These are phyloP conservation scores for Didymella pinodella DNA, from an alignment of 2,329 filamentous ascomycete genomes.

Conservation along the genomic window DNA sequence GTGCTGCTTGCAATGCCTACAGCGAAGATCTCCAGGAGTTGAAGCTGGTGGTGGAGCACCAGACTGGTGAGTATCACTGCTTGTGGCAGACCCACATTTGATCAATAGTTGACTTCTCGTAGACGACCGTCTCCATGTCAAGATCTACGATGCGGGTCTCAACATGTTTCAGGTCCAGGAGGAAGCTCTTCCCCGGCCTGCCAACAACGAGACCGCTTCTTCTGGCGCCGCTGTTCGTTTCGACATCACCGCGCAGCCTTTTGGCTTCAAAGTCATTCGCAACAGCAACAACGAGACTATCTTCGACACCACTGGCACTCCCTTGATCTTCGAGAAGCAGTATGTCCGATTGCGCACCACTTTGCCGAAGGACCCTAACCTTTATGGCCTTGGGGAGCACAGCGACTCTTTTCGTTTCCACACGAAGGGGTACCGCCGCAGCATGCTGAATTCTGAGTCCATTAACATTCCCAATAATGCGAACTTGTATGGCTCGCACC, in stretches of 20 bases:
- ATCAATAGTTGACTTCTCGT: slow-evolving; percentile 12
- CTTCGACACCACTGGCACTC: slow-evolving; percentile 73
- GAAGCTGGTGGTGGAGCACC: slow-evolving; percentile 67
- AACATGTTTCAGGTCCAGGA: slow-evolving; percentile 79
- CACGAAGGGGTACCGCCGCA: slow-evolving; percentile 72
- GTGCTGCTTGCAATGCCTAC: slow-evolving; percentile 68
- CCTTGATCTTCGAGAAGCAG: slow-evolving; percentile 78
- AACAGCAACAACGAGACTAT: slow-evolving; percentile 66
- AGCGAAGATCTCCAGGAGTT: slow-evolving; percentile 65
- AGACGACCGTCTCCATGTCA: slow-evolving; percentile 76
- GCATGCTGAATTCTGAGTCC: slow-evolving; percentile 73
- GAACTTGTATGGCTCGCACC: slow-evolving; percentile 78
- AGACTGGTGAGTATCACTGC: slow-evolving; percentile 58
- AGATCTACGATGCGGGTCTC: slow-evolving; percentile 74
- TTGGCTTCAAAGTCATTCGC: slow-evolving; percentile 71
- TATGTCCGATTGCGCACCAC: slow-evolving; percentile 76
- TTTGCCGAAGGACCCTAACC: slow-evolving; percentile 71
- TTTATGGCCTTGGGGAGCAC: slow-evolving; percentile 84
- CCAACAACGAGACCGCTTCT: slow-evolving; percentile 45
- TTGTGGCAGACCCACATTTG: no score
- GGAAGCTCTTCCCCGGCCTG: slow-evolving; percentile 69
- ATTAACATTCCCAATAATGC: slow-evolving; percentile 66
- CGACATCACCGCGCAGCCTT: slow-evolving; percentile 64
- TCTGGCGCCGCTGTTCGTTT: slow-evolving; percentile 61
- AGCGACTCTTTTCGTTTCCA: slow-evolving; percentile 73